Conservation (phyloP, 257 asterid genomes). For the Coffea eugenioides region DNA sequence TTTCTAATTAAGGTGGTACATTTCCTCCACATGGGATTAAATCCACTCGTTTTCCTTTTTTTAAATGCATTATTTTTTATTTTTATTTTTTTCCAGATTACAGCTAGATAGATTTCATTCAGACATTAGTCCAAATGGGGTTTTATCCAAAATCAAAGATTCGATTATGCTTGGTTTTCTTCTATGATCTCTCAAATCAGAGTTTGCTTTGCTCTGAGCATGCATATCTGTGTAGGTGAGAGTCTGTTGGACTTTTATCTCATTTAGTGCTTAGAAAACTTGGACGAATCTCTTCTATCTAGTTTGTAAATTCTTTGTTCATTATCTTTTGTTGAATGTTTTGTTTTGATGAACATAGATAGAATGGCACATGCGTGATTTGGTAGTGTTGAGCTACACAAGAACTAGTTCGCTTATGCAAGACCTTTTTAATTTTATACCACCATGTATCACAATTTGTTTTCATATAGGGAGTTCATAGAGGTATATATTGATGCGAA, state of each 20-base stretch:
- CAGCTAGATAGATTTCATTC: neutral
- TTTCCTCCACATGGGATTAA: conserved; percentile 27
- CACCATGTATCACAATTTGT: too few relatives aligned
- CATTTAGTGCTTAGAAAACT: neutral
- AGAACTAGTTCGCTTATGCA: too few relatives aligned
- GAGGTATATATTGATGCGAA: too few relatives aligned
- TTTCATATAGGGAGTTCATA: too few relatives aligned
- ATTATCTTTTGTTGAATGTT: neutral
- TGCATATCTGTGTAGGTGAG: neutral
- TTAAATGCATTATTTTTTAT: neutral
- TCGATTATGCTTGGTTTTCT: neutral
- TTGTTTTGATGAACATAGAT: neutral
- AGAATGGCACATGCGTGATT: neutral
- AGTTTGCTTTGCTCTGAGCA: neutral
- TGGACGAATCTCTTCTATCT: neutral
- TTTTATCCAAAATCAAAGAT: conserved; percentile 7
- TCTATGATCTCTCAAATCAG: neutral
- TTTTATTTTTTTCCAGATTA: too few relatives aligned
- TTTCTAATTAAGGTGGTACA: neutral
- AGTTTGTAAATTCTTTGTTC: neutral
- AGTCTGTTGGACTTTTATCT: neutral
- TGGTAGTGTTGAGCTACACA: too few relatives aligned
- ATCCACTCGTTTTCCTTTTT: neutral
- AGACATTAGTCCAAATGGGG: neutral
- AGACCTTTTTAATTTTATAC: too few relatives aligned